Evolutionary conservation across 225 moss, liverwort and hornwort genomes (phyloP).

Genomic region (Antitrichia curtipendula): DNA sequence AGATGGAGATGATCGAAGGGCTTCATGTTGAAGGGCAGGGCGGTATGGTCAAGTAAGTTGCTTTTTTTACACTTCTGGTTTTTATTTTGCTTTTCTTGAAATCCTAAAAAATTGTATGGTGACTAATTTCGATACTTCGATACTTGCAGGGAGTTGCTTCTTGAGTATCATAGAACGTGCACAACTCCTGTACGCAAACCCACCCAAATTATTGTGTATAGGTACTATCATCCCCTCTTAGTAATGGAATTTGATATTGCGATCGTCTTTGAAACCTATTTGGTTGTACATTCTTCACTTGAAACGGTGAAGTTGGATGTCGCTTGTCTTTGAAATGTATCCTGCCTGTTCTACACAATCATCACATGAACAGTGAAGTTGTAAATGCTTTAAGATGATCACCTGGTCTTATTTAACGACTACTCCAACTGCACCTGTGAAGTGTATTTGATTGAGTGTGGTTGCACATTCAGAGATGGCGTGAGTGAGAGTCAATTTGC

Average conservation of each 20-base stretch:
- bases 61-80: neutral
- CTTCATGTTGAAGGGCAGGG: slow-evolving; percentile 39
- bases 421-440: neutral
- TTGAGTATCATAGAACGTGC: slow-evolving; percentile 52
- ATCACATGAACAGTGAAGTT: neutral
- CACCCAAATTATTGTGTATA: slow-evolving; percentile 72
- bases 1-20: slow-evolving; percentile 85
- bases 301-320: neutral
- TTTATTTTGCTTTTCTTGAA: neutral
- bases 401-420: neutral
- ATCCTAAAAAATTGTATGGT: neutral
- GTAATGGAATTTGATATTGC: neutral
- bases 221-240: slow-evolving; percentile 2
- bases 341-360: neutral
- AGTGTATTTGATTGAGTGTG: neutral
- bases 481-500: slow-evolving; percentile 93
- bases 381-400: neutral
- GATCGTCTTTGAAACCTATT: neutral
- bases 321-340: neutral
- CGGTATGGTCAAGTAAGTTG: slow-evolving; percentile 74
- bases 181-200: slow-evolving; percentile 34
- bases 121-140: neutral
- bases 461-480: slow-evolving; percentile 50
- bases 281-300: neutral
- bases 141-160: slow-evolving; percentile 56